A percentile compares a stretch with the other conserved stretches of the same genome.
These are phyloP conservation scores for Canavalia ensiformis DNA, from an alignment of 306 rosid species.

Conservation along the genomic window DNA sequence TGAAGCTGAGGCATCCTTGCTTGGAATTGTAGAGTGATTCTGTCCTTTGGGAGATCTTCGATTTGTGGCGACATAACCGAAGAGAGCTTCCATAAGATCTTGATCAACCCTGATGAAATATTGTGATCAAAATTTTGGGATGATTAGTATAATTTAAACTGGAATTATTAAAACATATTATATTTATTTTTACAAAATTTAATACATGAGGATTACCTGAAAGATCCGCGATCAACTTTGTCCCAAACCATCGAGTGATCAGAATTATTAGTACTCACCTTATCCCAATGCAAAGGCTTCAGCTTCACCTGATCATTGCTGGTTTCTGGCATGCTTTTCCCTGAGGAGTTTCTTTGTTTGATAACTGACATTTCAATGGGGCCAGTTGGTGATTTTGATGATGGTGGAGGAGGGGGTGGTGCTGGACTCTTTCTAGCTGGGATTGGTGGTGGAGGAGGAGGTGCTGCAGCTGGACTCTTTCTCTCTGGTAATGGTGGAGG, in stretches of 20 bases:
- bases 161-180: background rate
- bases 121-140: slow-evolving; percentile 16
- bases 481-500: slow-evolving; percentile 13
- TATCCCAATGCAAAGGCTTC: slow-evolving; percentile 96
- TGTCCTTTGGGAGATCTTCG: slow-evolving; percentile 64
- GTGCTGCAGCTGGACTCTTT: slow-evolving; percentile 13
- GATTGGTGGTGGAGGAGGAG: slow-evolving; percentile 49
- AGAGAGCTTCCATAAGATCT: slow-evolving; percentile 89
- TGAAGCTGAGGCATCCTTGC: slow-evolving; percentile 34
- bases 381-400: slow-evolving; percentile 55
- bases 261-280: slow-evolving; percentile 72
- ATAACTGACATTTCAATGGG: slow-evolving; percentile 23
- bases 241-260: slow-evolving; percentile 99
- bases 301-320: slow-evolving; percentile 65
- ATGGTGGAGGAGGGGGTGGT: slow-evolving; percentile 57
- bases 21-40: slow-evolving; percentile 29
- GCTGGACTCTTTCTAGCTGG: slow-evolving; percentile 44
- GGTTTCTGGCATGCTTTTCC: slow-evolving; percentile 49
- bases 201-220: slow-evolving; percentile 61
- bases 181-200: background rate
- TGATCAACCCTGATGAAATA: slow-evolving; percentile 74
- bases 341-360: slow-evolving; percentile 53
- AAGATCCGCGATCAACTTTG: slow-evolving; percentile 80
- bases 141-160: background rate
- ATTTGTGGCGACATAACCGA: slow-evolving; percentile 76